phyloP scores from a whole-genome alignment of 257 asterid species.

The Sherardia arvensis region DNA sequence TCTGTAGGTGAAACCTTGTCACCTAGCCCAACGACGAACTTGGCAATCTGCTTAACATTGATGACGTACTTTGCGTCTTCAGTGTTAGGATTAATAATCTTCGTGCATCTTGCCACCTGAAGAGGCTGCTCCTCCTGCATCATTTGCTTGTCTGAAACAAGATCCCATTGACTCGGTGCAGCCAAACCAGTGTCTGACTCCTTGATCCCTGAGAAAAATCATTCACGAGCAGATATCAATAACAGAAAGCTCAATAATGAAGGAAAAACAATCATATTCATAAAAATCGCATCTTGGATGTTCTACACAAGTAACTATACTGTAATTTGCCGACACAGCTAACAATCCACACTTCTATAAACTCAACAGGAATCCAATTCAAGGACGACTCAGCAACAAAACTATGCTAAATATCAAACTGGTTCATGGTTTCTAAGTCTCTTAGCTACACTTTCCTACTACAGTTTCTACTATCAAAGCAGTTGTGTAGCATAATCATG shows the following conservation, averaged over 20 bases:
- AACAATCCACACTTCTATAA: neutral
- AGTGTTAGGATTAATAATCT: constrained; percentile 80
- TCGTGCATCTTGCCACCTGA: constrained; percentile 96
- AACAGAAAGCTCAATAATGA: neutral
- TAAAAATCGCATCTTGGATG: neutral
- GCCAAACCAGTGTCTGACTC: constrained; percentile 98
- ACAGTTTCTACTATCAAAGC: neutral
- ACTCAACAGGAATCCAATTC: neutral
- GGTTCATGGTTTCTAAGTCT: neutral
- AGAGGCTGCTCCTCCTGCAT: constrained; percentile 99
- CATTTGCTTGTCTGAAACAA: constrained; percentile 97
- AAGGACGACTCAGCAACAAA: too few relatives aligned
- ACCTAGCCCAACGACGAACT: constrained; percentile 96
- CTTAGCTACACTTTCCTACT: neutral
- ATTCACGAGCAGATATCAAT: neutral
- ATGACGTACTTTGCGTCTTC: constrained; percentile 80
- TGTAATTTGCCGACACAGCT: neutral
- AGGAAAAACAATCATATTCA: neutral
- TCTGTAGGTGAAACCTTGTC: constrained; percentile 98
- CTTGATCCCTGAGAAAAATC: constrained; percentile 54
- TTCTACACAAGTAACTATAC: neutral
- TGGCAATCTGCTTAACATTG: constrained; percentile 78
- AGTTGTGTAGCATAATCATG: neutral
- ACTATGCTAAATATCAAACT: neutral
- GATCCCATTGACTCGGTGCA: constrained; percentile 99